Conservation (phyloP, 2,329 filamentous ascomycete genomes). For the Epichloe coenophiala region DNA sequence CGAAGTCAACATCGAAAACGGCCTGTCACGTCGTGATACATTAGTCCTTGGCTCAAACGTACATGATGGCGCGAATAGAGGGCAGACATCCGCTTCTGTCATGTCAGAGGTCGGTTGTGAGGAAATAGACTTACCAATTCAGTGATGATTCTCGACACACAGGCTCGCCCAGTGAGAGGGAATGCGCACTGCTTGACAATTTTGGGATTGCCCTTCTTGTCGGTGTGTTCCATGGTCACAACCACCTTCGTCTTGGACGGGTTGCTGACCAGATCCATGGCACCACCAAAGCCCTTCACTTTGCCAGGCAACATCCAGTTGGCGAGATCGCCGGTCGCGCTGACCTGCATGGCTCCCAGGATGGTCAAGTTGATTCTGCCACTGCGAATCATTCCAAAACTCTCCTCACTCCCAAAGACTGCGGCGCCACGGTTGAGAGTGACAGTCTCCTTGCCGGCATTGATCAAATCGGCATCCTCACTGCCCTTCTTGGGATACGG, state of each 20-base stretch:
- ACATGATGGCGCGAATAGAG: background rate
- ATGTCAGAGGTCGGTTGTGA: constrained; percentile 7
- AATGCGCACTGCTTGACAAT: constrained; percentile 92
- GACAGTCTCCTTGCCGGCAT: constrained; percentile 86
- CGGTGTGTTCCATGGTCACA: constrained; percentile 91
- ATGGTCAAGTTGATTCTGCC: constrained; percentile 83
- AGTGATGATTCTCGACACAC: constrained; percentile 84
- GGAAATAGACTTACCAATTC: constrained; percentile 48
- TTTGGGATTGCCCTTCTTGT: constrained; percentile 90
- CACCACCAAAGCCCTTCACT: constrained; percentile 84
- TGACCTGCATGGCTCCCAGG: constrained; percentile 83
- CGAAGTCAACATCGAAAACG: constrained; percentile 55
- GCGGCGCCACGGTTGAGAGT: constrained; percentile 68
- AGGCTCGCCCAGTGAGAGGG: constrained; percentile 77
- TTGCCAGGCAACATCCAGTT: constrained; percentile 92
- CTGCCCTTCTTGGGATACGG: constrained; percentile 59
- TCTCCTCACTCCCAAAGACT: constrained; percentile 77
- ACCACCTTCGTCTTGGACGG: constrained; percentile 83
- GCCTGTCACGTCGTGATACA: constrained; percentile 15
- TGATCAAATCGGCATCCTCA: constrained; percentile 82
- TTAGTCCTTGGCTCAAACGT: background rate
- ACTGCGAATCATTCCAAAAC: constrained; percentile 83
- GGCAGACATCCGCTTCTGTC: background rate
- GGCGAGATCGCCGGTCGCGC: constrained; percentile 61
- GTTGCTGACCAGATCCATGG: constrained; percentile 88